These are phyloP conservation scores for Fusarium sterilihyphosum DNA, from an alignment of 2,329 filamentous ascomycete genomes.

Conservation along the genomic window DNA sequence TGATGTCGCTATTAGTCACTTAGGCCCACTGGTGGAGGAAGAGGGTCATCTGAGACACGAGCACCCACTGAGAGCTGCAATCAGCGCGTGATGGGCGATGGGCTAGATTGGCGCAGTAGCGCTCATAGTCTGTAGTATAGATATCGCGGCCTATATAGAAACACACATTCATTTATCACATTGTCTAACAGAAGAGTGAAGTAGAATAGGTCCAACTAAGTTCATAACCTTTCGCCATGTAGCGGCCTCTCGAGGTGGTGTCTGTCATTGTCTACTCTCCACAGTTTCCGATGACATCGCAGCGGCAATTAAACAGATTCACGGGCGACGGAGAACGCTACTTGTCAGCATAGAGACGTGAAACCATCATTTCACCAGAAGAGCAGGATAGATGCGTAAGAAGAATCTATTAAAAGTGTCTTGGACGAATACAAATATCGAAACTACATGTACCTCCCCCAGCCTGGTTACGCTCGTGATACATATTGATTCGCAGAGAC, in stretches of 20 bases:
- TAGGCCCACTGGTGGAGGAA: neutral
- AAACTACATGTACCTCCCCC: neutral
- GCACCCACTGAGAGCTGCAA: neutral
- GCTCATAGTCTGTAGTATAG: neutral
- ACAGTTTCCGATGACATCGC: neutral
- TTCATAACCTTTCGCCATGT: fast-evolving
- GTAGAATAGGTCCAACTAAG: neutral
- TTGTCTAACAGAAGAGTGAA: too few species aligned
- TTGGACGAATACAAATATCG: neutral
- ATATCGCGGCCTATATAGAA: neutral
- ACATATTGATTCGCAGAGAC: too few species aligned
- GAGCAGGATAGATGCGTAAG: fast-evolving
- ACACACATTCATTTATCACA: neutral
- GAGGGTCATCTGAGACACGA: neutral
- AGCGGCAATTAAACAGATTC: neutral
- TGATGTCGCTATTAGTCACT: neutral
- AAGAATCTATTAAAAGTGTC: neutral
- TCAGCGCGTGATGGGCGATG: neutral
- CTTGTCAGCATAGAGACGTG: too few species aligned
- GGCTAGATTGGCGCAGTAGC: neutral
- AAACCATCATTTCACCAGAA: too few species aligned
- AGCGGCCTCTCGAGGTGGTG: fast-evolving
- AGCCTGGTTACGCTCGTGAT: neutral
- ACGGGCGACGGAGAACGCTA: too few species aligned
- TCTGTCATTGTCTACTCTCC: too few species aligned